Percentiles rank a stretch among this genome's conserved stretches.
Evolutionary conservation across 2,329 filamentous ascomycete species (phyloP).

Genomic region (Tolypocladium paradoxum): DNA sequence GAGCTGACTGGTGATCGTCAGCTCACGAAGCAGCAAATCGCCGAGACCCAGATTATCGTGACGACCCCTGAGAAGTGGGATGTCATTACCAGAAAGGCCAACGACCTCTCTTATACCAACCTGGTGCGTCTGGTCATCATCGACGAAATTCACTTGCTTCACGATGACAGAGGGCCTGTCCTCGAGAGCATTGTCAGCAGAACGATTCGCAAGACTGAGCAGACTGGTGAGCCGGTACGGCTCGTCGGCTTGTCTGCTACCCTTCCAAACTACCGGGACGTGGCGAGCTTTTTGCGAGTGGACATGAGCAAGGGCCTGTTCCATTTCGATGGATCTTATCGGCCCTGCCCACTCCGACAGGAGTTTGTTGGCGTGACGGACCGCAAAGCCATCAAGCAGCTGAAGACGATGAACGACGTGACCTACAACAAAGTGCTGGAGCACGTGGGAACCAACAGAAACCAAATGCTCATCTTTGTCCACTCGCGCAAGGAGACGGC

Average conservation of each 20-base stretch:
- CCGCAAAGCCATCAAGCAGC: slow-evolving; percentile 95
- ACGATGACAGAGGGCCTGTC: slow-evolving; percentile 94
- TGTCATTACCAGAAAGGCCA: slow-evolving; percentile 95
- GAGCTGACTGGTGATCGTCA: slow-evolving; percentile 96
- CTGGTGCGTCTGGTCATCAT: slow-evolving; percentile 95
- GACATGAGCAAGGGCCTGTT: slow-evolving; percentile 79
- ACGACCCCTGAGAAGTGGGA: slow-evolving; percentile 99
- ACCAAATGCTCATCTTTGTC: slow-evolving; percentile 98
- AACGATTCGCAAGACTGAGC: slow-evolving; percentile 85
- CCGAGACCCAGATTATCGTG: slow-evolving; percentile 95
- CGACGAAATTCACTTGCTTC: slow-evolving; percentile 93
- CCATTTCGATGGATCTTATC: slow-evolving; percentile 90
- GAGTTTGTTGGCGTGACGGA: slow-evolving; percentile 97
- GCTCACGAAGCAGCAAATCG: slow-evolving; percentile 96
- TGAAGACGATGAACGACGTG: slow-evolving; percentile 99
- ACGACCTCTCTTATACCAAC: slow-evolving; percentile 92
- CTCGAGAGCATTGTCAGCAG: slow-evolving; percentile 93
- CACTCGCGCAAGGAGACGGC: slow-evolving; percentile 97
- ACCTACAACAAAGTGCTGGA: slow-evolving; percentile 97
- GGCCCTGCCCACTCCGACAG: slow-evolving; percentile 88
- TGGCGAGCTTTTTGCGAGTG: slow-evolving; percentile 87
- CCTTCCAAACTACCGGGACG: slow-evolving; percentile 91
- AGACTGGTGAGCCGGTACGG: slow-evolving; percentile 86
- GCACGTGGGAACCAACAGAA: slow-evolving; percentile 82
- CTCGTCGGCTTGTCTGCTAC: slow-evolving; percentile 90